Conservation (phyloP, 495 filamentous ascomycete genomes). For the Daldinia concentrica region DNA sequence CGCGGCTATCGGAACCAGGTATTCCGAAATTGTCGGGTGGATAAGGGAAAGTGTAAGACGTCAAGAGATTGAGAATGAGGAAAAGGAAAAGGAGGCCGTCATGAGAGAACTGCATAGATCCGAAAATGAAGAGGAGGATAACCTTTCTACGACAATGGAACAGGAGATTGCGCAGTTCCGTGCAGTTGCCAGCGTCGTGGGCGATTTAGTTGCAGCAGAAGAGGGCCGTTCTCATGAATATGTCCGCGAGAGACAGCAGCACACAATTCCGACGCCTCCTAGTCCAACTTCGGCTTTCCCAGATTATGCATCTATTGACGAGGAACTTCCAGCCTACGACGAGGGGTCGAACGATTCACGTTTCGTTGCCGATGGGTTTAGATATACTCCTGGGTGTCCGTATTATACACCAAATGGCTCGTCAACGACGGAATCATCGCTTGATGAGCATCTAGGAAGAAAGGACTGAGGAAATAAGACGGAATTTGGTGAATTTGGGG, state of each 20-base stretch:
- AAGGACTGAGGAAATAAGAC: conserved; percentile 30
- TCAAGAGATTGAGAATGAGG: conserved; percentile 45
- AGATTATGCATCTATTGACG: conserved; percentile 47
- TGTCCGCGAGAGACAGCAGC: conserved; percentile 17
- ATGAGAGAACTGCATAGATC: conserved; percentile 33
- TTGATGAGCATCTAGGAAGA: conserved; percentile 43
- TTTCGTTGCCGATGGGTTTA: conserved; percentile 50
- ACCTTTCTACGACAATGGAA: conserved; percentile 48
- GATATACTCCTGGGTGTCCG: conserved; percentile 46
- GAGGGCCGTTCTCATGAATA: conserved; percentile 45
- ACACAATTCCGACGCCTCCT: conserved; percentile 28
- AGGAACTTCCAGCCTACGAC: conserved; percentile 51
- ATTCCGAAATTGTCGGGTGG: conserved; percentile 30
- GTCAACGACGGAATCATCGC: conserved; percentile 36
- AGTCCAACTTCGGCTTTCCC: conserved; percentile 45
- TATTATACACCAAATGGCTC: conserved; percentile 34
- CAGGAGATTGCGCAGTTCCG: conserved; percentile 61
- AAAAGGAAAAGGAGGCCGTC: conserved; percentile 54
- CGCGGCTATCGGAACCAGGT: conserved; percentile 22
- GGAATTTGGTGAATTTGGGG: background rate
- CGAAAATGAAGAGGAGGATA: conserved; percentile 43
- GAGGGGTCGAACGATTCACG: conserved; percentile 41
- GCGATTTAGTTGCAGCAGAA: conserved; percentile 56
- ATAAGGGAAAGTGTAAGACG: conserved; percentile 21
- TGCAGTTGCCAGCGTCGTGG: conserved; percentile 56